A percentile compares a stretch with the other conserved stretches of the same genome.
Conservation (phyloP, 2,329 filamentous ascomycete genomes). For the Aureobasidium melanogenum region DNA sequence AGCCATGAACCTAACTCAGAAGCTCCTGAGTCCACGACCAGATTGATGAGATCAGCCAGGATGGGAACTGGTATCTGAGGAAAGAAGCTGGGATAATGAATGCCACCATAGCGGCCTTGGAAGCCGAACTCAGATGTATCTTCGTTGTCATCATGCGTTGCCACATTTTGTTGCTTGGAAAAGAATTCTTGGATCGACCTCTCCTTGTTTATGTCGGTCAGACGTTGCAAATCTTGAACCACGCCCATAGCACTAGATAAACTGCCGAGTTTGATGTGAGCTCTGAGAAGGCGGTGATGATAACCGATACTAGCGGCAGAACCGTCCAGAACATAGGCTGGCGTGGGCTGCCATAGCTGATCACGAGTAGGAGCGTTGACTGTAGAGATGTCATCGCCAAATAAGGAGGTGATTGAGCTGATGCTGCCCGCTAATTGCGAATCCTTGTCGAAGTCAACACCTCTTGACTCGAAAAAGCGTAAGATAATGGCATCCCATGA, state of each 20-base stretch:
- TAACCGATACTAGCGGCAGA: slow-evolving; percentile 34
- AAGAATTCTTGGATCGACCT: slow-evolving; percentile 36
- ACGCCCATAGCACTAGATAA: slow-evolving; percentile 30
- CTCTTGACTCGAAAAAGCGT: slow-evolving; percentile 44
- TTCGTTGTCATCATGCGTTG: slow-evolving; percentile 2
- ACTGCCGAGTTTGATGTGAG: slow-evolving; percentile 31
- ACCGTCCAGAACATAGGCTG: slow-evolving; percentile 36
- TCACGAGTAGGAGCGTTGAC: slow-evolving; percentile 23
- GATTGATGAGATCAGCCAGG: slow-evolving; percentile 43
- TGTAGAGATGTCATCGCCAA: slow-evolving; percentile 32
- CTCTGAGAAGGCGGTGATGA: slow-evolving; percentile 33
- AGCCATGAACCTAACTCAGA: slow-evolving; percentile 46
- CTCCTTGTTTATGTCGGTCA: slow-evolving; percentile 36
- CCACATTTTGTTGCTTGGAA: slow-evolving; percentile 6
- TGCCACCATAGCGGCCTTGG: slow-evolving; percentile 24
- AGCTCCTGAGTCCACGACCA: slow-evolving; percentile 37
- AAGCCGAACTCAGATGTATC: slow-evolving; percentile 15
- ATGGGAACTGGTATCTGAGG: slow-evolving; percentile 38
- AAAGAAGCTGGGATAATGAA: slow-evolving; percentile 38
- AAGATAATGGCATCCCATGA: slow-evolving; percentile 39
- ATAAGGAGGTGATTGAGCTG: slow-evolving; percentile 30
- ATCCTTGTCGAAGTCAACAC: slow-evolving; percentile 35
- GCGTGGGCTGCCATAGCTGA: slow-evolving; percentile 18
- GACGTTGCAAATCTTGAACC: slow-evolving; percentile 29
- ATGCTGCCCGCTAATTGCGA: slow-evolving; percentile 26